Percentiles rank a stretch among this genome's conserved stretches.
phyloP scores from a whole-genome alignment of 164 flowering plant species.

The Piper betle region DNA sequence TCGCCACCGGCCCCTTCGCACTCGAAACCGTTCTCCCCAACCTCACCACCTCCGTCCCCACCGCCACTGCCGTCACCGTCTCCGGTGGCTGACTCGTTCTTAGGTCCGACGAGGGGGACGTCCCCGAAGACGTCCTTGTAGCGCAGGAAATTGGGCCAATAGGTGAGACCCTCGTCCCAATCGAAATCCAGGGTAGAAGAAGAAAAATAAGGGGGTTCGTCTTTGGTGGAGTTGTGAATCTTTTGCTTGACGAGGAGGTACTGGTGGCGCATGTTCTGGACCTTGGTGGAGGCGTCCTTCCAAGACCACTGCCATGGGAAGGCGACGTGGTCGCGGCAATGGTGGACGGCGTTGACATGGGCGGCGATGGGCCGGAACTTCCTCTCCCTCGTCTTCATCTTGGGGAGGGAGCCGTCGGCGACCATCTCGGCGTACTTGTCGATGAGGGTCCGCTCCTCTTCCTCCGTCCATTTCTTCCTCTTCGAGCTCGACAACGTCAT shows the following conservation, averaged over 20 bases:
- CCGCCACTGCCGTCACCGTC: not conserved
- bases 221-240: slow-evolving; percentile 35
- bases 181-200: slow-evolving; percentile 20
- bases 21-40: slow-evolving; percentile 58
- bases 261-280: slow-evolving; percentile 95
- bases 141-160: slow-evolving; percentile 80
- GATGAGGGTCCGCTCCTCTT: slow-evolving; percentile 78
- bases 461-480: slow-evolving; percentile 93
- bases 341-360: slow-evolving; percentile 61
- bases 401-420: slow-evolving; percentile 49
- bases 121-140: slow-evolving; percentile 90
- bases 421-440: slow-evolving; percentile 70
- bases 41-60: slow-evolving; percentile 42
- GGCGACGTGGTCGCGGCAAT: slow-evolving; percentile 43
- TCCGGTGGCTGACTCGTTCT: slow-evolving; percentile 4
- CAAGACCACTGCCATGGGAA: slow-evolving; percentile 91
- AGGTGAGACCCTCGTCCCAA: slow-evolving; percentile 68
- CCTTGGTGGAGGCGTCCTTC: too few relatives aligned
- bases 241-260: slow-evolving; percentile 85
- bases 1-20: slow-evolving; percentile 45
- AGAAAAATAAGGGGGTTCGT: slow-evolving; percentile 1
- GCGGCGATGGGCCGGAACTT: slow-evolving; percentile 63
- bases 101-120: slow-evolving; percentile 24
- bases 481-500: slow-evolving; percentile 48
- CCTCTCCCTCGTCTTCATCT: slow-evolving; percentile 79